Evolutionary conservation across 2,329 filamentous ascomycete species (phyloP), one percentile per base, ranked within the genome.

Genomic region (Diaporthe nobilis): DNA sequence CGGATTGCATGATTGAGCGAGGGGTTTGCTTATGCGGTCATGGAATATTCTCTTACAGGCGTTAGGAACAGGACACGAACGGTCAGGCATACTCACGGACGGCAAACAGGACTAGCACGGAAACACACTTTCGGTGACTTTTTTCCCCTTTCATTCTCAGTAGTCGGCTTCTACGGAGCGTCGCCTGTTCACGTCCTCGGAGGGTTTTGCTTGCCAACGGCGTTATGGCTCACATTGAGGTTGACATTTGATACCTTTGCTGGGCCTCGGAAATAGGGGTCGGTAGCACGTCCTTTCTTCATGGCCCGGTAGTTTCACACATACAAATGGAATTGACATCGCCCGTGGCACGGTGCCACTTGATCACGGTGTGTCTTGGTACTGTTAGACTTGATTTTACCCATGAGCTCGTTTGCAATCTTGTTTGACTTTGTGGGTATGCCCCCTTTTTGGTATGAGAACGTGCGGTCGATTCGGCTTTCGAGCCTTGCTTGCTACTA

Each of bases 161-260:
- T 25, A 17, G 44, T 65, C 28, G 58, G 47, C 49, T 65, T 73
- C 49, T 22, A 37, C 37, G 71, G 28, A 73, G 15, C 1, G 39
- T 63, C 53, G 49, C 47, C 37, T 34, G 49, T 57, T 47, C 47
- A 57, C 20, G 37, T 28, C 25, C 49, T 5, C 49, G 51, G 42
- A 65, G 47, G 47, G 34, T 42, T 22, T 57, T 67, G 34, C 49
- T 63, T 71, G 68, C 37, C 58, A 44, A 15, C 4, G 76, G 76
- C 76, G 76, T 80, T 68, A 63, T 73, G 78, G 77, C 75, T 77
- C 47, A 55, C 57, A 44, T 73, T 67, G 42, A 71, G 57, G 70
- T 68, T 73, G 61, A 71, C 49, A 70, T 20, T 73, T 79, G 80
- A 81, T 80, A 81, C 79, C 80, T 80, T 78, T 78, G 76, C 71